A percentile compares a stretch with the other conserved stretches of the same genome.
phyloP scores from a whole-genome alignment of 495 filamentous ascomycete genomes.

The Xylaria cubensis region DNA sequence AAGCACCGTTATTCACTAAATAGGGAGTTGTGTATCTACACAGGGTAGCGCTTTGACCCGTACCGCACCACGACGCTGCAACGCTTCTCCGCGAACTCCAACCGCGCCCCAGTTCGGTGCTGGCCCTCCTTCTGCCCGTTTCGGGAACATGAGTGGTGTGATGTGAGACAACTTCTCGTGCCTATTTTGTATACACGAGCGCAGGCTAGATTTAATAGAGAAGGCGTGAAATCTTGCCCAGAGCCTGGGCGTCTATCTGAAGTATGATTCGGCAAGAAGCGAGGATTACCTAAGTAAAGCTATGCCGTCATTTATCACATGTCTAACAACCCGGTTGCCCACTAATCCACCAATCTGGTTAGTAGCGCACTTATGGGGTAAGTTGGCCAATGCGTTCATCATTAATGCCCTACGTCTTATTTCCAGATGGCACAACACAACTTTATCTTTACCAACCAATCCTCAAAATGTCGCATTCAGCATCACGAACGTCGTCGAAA shows the following conservation, averaged over 20 bases:
- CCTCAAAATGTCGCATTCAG: too few species aligned
- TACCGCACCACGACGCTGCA: background rate
- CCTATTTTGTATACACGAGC: background rate
- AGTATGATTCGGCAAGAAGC: background rate
- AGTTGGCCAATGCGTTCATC: too few species aligned
- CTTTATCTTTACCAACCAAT: too few species aligned
- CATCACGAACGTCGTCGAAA: too few species aligned
- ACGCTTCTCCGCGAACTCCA: background rate
- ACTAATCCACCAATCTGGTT: too few species aligned
- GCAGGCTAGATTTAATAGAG: background rate
- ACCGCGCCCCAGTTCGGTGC: background rate
- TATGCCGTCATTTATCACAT: too few species aligned
- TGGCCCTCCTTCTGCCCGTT: background rate
- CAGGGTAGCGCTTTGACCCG: background rate
- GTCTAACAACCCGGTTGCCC: too few species aligned
- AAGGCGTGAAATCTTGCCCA: background rate
- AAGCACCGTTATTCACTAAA: background rate
- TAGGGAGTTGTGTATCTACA: background rate
- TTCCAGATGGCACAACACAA: too few species aligned
- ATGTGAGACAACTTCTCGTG: background rate
- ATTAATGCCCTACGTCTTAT: too few species aligned
- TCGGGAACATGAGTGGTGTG: background rate
- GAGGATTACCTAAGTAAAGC: background rate
- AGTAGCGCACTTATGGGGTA: too few species aligned
- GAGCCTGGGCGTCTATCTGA: background rate